Conservation (phyloP, 345 rosid genomes). For the Dimocarpus longan region DNA sequence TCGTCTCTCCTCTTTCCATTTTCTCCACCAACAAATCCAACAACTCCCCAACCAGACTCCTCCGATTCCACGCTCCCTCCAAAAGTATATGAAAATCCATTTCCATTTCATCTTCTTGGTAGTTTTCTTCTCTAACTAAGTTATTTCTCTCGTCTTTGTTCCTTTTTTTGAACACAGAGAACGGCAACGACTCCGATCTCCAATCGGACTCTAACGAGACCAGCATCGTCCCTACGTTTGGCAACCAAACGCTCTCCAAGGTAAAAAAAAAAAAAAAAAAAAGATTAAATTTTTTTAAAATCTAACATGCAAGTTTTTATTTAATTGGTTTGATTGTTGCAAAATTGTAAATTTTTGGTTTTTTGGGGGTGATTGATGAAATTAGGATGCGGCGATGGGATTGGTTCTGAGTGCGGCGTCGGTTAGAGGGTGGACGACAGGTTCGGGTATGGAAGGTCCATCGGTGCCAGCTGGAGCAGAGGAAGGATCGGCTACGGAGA, state of each 20-base stretch:
- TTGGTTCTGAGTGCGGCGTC: conserved; percentile 81
- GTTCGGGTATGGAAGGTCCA: conserved; percentile 96
- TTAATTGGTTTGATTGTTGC: not conserved
- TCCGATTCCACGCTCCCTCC: conserved; percentile 49
- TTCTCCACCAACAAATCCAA: conserved; percentile 60
- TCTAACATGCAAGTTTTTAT: too few species aligned
- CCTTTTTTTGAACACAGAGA: conserved; percentile 36
- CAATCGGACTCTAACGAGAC: conserved; percentile 53
- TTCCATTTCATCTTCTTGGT: not conserved
- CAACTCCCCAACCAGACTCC: conserved; percentile 37
- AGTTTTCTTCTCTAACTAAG: not conserved
- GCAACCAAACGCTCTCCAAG: conserved; percentile 60
- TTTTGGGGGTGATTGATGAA: not conserved
- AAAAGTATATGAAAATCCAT: conserved; percentile 41
- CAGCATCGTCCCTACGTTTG: conserved; percentile 65
- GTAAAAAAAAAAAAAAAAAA: conserved; percentile 24
- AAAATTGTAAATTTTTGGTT: not conserved
- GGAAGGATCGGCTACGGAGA: conserved; percentile 45
- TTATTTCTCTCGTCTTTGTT: not conserved
- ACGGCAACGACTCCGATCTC: conserved; percentile 55
- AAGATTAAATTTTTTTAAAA: not conserved
- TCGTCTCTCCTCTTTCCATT: conserved; percentile 51
- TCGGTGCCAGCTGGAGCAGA: conserved; percentile 60
- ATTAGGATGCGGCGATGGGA: conserved; percentile 86
- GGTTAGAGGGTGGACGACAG: conserved; percentile 90